These are phyloP conservation scores for Tylopilus felleus DNA, from an alignment of 768 basidiomycete genomes.

Conservation along the genomic window DNA sequence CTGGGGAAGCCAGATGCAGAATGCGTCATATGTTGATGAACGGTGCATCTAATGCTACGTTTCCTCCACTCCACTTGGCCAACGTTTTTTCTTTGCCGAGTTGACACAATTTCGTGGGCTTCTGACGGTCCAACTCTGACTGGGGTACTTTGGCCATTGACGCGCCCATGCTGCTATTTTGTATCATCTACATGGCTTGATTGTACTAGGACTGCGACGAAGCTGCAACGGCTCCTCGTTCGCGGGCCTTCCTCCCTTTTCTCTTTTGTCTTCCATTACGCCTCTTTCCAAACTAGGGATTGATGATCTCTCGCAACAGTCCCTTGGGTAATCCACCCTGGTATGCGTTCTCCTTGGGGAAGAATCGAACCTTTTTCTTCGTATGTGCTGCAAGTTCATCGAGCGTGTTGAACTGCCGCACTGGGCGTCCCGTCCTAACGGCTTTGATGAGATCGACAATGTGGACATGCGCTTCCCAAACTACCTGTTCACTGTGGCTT, in stretches of 20 bases:
- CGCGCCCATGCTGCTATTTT: not conserved
- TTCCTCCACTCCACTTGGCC: not conserved
- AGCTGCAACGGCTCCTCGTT: constrained; percentile 4
- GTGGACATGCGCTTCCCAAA: constrained; percentile 29
- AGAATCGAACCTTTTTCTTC: constrained; percentile 11
- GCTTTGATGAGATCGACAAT: constrained; percentile 31
- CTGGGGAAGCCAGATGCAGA: constrained; percentile 39
- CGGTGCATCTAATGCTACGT: not conserved
- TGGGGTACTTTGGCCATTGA: not conserved
- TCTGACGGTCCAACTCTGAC: not conserved
- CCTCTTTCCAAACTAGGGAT: constrained; percentile 16
- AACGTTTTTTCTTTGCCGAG: not conserved
- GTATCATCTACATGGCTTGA: constrained; percentile 2
- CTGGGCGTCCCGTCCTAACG: constrained; percentile 3
- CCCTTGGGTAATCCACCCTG: constrained; percentile 30
- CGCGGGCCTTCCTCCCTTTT: constrained; percentile 15
- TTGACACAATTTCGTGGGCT: not conserved
- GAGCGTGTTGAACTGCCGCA: constrained; percentile 22
- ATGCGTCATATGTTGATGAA: constrained; percentile 13
- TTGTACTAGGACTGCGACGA: not conserved
- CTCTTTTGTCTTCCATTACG: constrained; percentile 21
- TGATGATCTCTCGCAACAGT: constrained; percentile 26
- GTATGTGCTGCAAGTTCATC: constrained; percentile 25
- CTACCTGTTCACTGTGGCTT: constrained; percentile 6
- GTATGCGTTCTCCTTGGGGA: constrained; percentile 28